A percentile compares a stretch with the other conserved stretches of the same genome.
Evolutionary conservation across 1,139 yeast genomes (phyloP).

Genomic region (Blastobotrys malaysiensis): DNA sequence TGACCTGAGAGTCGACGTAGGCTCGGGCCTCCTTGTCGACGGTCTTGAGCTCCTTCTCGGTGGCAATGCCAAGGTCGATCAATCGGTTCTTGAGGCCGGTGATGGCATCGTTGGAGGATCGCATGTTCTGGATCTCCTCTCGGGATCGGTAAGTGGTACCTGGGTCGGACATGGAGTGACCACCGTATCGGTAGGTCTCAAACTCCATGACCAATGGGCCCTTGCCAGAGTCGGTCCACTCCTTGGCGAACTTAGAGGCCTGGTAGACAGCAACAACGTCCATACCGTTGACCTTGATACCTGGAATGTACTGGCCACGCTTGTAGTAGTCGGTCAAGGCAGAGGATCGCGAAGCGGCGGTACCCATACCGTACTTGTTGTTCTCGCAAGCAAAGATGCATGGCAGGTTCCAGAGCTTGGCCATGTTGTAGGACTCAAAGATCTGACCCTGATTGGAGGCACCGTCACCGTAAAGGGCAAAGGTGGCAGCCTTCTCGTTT

Average conservation of each 20-base stretch:
- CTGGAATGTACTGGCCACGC: constrained; percentile 99
- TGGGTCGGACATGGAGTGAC: constrained; percentile 99
- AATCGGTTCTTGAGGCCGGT: constrained; percentile 89
- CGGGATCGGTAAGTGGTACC: constrained; percentile 99
- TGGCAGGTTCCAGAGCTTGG: constrained; percentile 96
- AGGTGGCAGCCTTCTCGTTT: constrained; percentile 69
- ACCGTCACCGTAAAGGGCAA: constrained; percentile 96
- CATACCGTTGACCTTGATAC: constrained; percentile 98
- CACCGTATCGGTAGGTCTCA: constrained; percentile 99
- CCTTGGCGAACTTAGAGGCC: constrained; percentile 95
- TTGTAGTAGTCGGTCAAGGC: constrained; percentile 95
- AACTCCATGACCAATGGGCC: constrained; percentile 95
- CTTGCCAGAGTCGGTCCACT: constrained; percentile 88
- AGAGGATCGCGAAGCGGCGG: constrained; percentile 92
- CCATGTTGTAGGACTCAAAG: constrained; percentile 97
- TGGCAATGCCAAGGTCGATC: constrained; percentile 75
- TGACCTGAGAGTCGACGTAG: constrained; percentile 90
- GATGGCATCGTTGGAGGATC: constrained; percentile 96
- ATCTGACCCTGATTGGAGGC: constrained; percentile 99
- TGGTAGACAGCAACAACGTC: constrained; percentile 92
- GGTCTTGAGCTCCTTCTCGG: constrained; percentile 90
- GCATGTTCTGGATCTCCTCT: constrained; percentile 99
- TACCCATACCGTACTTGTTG: constrained; percentile 99
- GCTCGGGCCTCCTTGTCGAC: constrained; percentile 95
- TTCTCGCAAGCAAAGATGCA: constrained; percentile 94